Evolutionary conservation across 163 green algal species (phyloP).

Genomic region (Chloromonas sp.): DNA sequence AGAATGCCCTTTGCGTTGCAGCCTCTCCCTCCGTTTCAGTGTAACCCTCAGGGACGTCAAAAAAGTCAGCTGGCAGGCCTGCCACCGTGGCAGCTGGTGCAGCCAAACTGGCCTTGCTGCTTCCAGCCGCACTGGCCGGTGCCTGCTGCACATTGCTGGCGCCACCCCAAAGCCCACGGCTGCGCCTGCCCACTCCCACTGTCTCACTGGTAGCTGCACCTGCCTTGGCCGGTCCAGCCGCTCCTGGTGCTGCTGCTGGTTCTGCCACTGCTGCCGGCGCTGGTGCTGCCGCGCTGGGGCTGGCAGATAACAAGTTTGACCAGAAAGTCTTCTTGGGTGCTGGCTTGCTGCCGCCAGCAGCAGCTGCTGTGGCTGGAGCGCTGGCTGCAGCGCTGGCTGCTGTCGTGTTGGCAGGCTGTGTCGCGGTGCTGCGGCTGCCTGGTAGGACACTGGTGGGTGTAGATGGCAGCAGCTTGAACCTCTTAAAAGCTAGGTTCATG

Average conservation of each 20-base stretch:
- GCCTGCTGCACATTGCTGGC: too few species aligned
- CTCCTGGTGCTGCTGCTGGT: not conserved
- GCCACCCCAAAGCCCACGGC: too few species aligned
- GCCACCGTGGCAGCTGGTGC: not conserved
- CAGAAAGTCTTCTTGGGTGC: too few species aligned
- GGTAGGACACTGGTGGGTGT: not conserved
- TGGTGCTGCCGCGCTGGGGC: not conserved
- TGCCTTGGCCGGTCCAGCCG: not conserved
- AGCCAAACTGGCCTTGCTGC: not conserved
- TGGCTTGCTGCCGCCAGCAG: too few species aligned
- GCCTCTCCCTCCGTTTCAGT: not conserved
- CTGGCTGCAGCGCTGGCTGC: not conserved
- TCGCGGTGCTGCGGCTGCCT: not conserved
- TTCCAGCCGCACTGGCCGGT: not conserved
- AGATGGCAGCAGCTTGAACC: conserved; percentile 34
- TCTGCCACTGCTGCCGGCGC: not conserved
- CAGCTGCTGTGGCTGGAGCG: too few species aligned
- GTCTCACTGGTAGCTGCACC: not conserved
- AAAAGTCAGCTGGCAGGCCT: not conserved
- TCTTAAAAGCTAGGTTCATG: conserved; percentile 54
- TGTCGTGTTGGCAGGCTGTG: not conserved
- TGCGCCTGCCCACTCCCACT: not conserved
- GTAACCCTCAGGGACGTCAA: not conserved
- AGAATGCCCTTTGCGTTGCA: too few species aligned
- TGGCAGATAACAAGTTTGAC: too few species aligned